Evolutionary conservation across 352 stramenopile genomes (phyloP).

Genomic region (Globisporangium heterothallicum): DNA sequence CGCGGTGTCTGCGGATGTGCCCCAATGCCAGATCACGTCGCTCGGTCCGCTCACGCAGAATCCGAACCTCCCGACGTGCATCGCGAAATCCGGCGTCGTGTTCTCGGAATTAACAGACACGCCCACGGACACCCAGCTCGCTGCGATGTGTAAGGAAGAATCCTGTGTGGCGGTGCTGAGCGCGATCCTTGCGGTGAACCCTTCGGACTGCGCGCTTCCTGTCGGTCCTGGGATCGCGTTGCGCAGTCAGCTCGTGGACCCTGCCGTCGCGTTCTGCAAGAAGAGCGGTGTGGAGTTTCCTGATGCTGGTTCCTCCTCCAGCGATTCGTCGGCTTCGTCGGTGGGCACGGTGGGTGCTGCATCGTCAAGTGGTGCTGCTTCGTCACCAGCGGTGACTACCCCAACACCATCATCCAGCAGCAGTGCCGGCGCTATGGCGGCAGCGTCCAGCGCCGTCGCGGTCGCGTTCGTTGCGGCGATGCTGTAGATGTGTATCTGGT

Average conservation of each 20-base stretch:
- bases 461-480: not conserved
- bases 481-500: no score
- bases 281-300: slow-evolving; percentile 18
- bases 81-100: slow-evolving; percentile 5
- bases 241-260: slow-evolving; percentile 38
- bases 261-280: slow-evolving; percentile 28
- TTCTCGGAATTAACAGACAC: slow-evolving; percentile 1
- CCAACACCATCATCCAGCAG: slow-evolving; percentile 1
- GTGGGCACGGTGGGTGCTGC: slow-evolving; percentile 8
- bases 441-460: not conserved
- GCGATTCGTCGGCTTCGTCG: not conserved
- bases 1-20: not conserved
- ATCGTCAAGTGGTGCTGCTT: not conserved
- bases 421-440: not conserved
- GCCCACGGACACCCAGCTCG: slow-evolving; percentile 13
- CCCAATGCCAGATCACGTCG: not conserved
- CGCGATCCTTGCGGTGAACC: slow-evolving; percentile 29
- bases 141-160: slow-evolving; percentile 21
- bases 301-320: not conserved
- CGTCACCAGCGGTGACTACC: not conserved
- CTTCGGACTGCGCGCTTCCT: slow-evolving; percentile 29
- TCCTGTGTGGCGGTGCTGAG: slow-evolving; percentile 25
- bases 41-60: slow-evolving; percentile 3
- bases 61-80: slow-evolving; percentile 6
- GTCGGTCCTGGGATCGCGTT: slow-evolving; percentile 28